Evolutionary conservation across 371 early-diverging fungal genomes (phyloP).

Genomic region (Mortierella sp.): DNA sequence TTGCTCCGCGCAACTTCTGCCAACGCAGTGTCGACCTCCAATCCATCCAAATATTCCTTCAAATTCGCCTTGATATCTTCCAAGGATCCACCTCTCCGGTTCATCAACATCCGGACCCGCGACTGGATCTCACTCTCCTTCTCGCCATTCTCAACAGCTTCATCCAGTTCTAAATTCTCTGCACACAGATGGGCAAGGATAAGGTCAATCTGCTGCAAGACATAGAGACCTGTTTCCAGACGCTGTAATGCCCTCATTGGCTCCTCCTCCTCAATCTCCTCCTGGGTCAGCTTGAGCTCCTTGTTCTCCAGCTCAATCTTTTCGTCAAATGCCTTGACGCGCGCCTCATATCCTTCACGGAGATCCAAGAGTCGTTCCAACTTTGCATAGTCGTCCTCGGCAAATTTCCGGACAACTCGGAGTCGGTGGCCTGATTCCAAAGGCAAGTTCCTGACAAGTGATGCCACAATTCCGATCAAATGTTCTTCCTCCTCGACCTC

Average conservation of each 20-base stretch:
- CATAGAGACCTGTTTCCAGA: constrained; percentile 86
- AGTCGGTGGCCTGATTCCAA: constrained; percentile 72
- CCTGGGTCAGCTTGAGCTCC: constrained; percentile 65
- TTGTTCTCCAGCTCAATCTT: constrained; percentile 64
- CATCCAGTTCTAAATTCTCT: constrained; percentile 59
- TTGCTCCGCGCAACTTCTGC: constrained; percentile 49
- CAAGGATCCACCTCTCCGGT: constrained; percentile 52
- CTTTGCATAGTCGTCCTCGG: constrained; percentile 83
- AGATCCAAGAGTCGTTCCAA: constrained; percentile 84
- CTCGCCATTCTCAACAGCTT: constrained; percentile 5
- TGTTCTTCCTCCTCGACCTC: constrained; percentile 90
- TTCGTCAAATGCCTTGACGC: constrained; percentile 65
- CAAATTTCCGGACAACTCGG: constrained; percentile 88
- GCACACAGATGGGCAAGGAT: constrained; percentile 73
- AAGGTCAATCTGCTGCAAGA: constrained; percentile 83
- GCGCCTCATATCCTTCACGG: constrained; percentile 74
- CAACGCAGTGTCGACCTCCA: constrained; percentile 44
- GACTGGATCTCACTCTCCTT: constrained; percentile 38
- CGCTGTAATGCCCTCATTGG: constrained; percentile 68
- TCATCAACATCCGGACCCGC: constrained; percentile 32
- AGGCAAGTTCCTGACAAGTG: constrained; percentile 74
- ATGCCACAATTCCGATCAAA: constrained; percentile 83
- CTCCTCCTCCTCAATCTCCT: constrained; percentile 73
- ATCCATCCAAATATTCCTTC: constrained; percentile 42
- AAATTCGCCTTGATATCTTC: constrained; percentile 48